Conservation (phyloP, 2,329 filamentous ascomycete genomes). For the Fusarium succisae region DNA sequence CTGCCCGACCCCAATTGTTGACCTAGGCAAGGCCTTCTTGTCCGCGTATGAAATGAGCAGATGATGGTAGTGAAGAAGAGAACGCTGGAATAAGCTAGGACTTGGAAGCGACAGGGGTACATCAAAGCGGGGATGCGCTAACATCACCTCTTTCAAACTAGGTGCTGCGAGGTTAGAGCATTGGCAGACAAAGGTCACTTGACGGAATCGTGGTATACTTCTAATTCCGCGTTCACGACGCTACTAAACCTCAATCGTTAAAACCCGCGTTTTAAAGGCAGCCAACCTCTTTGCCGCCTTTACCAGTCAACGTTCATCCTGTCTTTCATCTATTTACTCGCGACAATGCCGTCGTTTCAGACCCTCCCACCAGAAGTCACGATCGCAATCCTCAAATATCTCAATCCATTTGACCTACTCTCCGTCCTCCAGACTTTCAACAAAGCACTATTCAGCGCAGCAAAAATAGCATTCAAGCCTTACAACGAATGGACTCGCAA, state of each 20-base stretch:
- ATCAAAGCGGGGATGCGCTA: fast-evolving
- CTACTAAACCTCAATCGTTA: neutral
- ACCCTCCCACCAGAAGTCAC: neutral
- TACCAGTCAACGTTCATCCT: neutral
- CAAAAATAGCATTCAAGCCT: neutral
- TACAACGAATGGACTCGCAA: neutral
- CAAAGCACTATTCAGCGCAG: neutral
- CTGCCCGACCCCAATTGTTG: fast-evolving
- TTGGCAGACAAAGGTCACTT: fast-evolving
- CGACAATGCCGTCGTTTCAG: neutral
- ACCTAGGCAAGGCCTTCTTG: neutral
- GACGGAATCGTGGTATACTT: fast-evolving
- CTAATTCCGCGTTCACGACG: neutral
- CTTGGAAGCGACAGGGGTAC: neutral
- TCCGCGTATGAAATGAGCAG: too few relatives aligned
- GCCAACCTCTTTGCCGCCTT: too few relatives aligned
- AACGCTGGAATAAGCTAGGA: neutral
- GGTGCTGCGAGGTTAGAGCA: too few relatives aligned
- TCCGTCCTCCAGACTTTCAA: neutral
- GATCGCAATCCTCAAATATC: neutral
- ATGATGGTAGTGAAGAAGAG: neutral
- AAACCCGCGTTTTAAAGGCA: neutral
- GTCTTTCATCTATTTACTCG: neutral
- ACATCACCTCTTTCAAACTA: neutral
- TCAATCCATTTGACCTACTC: neutral